Percentiles rank a stretch among this genome's conserved stretches.
These are phyloP conservation scores for Rhodofomes roseus DNA, from an alignment of 1,284 basidiomycete genomes.

Conservation along the genomic window DNA sequence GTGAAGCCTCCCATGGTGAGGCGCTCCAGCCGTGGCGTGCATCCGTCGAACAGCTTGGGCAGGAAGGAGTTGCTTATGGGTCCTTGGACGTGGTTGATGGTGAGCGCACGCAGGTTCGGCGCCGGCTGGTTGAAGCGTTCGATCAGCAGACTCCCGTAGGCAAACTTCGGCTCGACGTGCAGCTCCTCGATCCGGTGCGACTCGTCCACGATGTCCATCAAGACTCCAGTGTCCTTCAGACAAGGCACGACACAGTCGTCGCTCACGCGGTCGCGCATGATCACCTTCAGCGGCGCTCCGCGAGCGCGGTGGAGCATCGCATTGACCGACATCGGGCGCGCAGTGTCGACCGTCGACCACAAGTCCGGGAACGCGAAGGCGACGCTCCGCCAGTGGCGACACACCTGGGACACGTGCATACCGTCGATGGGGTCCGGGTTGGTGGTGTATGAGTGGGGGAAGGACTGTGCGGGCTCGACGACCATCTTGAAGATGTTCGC, in stretches of 20 bases:
- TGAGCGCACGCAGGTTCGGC: constrained; percentile 11
- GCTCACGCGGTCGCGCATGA: constrained; percentile 13
- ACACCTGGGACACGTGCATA: constrained; percentile 20
- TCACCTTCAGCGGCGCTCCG: constrained; percentile 9
- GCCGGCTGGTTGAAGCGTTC: constrained; percentile 12
- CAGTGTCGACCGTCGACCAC: constrained; percentile 23
- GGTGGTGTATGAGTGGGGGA: constrained; percentile 8
- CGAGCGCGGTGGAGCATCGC: constrained; percentile 15
- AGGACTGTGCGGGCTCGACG: constrained; percentile 4
- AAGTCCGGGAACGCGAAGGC: constrained; percentile 22
- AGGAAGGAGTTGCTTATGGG: not conserved
- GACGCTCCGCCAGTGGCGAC: constrained; percentile 22
- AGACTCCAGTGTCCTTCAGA: constrained; percentile 12
- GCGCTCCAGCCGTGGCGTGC: constrained; percentile 13
- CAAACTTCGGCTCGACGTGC: constrained; percentile 16
- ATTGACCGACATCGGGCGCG: constrained; percentile 12
- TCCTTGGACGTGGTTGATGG: constrained; percentile 2
- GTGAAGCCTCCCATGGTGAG: constrained; percentile 20
- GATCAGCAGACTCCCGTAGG: constrained; percentile 13
- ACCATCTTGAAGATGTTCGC: constrained; percentile 20
- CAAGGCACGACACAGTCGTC: constrained; percentile 6
- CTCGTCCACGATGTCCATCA: constrained; percentile 10
- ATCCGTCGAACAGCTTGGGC: constrained; percentile 13
- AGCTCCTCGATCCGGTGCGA: constrained; percentile 11
- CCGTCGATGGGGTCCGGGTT: constrained; percentile 6